Percentiles rank a stretch among this genome's conserved stretches.
phyloP scores from a whole-genome alignment of 2,329 filamentous ascomycete genomes.

The Aspergillus versicolor region DNA sequence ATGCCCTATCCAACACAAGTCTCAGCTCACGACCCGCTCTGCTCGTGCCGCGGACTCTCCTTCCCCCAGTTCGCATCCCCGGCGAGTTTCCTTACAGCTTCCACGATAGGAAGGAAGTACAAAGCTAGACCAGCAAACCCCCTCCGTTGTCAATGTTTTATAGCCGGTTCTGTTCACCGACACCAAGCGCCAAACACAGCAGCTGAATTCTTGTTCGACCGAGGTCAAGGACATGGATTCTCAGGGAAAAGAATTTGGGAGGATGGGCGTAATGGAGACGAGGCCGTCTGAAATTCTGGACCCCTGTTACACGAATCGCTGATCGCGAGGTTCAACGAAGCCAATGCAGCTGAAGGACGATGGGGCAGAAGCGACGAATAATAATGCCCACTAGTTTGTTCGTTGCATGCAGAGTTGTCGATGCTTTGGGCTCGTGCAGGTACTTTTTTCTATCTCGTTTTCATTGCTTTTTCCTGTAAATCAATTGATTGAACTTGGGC shows the following conservation, averaged over 20 bases:
- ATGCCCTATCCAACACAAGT: too few relatives aligned
- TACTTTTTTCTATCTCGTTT: constrained; percentile 1
- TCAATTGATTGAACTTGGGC: background rate
- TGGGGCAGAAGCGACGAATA: constrained; percentile 4
- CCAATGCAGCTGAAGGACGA: constrained; percentile 1
- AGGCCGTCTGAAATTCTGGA: constrained; percentile 9
- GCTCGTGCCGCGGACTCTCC: background rate
- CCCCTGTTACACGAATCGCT: constrained; percentile 11
- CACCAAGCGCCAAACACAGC: background rate
- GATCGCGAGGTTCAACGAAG: constrained; percentile 7
- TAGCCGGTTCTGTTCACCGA: constrained; percentile 6
- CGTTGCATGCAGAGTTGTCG: constrained; percentile 6
- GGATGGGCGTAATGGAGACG: background rate
- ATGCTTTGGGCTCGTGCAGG: constrained; percentile 6
- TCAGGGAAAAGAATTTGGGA: background rate
- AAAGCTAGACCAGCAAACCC: background rate
- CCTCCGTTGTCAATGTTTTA: background rate
- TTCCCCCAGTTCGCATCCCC: background rate
- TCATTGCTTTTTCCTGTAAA: background rate
- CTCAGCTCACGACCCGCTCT: background rate
- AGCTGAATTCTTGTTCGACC: background rate
- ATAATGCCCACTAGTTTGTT: background rate
- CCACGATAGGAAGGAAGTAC: background rate
- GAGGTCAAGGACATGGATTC: background rate
- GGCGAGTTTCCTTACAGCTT: constrained; percentile 1